Conservation (phyloP, 106 monocot species). For the Acorus gramineus region DNA sequence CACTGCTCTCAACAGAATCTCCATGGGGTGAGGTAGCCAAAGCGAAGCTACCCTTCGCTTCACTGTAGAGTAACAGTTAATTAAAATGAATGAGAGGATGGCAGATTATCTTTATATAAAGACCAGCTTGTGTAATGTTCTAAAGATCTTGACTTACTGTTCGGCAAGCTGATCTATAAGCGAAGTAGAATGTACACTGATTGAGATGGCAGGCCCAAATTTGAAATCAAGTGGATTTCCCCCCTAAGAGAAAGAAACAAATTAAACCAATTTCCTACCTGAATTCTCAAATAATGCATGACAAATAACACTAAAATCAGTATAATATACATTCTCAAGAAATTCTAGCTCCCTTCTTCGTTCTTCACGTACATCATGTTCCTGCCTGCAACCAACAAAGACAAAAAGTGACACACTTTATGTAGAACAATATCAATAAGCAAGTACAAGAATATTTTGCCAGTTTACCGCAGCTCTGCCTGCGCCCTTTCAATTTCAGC, state of each 20-base stretch:
- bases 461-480: slow-evolving; percentile 56
- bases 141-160: slow-evolving; percentile 50
- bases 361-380: slow-evolving; percentile 76
- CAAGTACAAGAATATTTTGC: neutral
- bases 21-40: slow-evolving; percentile 69
- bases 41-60: slow-evolving; percentile 80
- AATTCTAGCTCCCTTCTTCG: slow-evolving; percentile 84
- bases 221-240: slow-evolving; percentile 95
- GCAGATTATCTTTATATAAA: too few relatives aligned
- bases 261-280: too few relatives aligned
- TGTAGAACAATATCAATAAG: neutral
- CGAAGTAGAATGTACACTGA: slow-evolving; percentile 82
- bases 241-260: slow-evolving; percentile 35
- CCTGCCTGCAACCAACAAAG: slow-evolving; percentile 40
- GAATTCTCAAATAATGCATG: neutral
- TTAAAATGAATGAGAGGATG: neutral
- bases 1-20: slow-evolving; percentile 91
- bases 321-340: slow-evolving; percentile 55
- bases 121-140: neutral
- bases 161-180: slow-evolving; percentile 47
- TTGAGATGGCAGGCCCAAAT: slow-evolving; percentile 41
- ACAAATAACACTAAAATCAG: neutral
- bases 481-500: slow-evolving; percentile 80
- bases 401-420: neutral
- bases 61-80: slow-evolving; percentile 34